A percentile compares a stretch with the other conserved stretches of the same genome.
Conservation (phyloP, 129 eudicot genomes). For the Silybum marianum region DNA sequence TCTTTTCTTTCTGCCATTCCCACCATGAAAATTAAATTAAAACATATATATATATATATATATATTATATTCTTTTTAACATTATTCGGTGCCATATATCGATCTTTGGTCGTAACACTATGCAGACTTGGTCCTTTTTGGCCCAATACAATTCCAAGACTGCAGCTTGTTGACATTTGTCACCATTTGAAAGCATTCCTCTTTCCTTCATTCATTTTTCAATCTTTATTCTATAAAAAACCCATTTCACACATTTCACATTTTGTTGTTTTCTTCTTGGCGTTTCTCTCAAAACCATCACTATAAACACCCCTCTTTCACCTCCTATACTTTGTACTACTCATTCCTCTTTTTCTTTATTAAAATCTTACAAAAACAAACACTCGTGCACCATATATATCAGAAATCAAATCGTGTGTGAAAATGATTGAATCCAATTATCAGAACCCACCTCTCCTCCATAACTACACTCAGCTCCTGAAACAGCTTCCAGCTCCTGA, state of each 20-base stretch:
- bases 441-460: constrained; percentile 49
- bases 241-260: background rate
- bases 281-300: constrained; percentile 16
- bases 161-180: constrained; percentile 43
- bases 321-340: constrained; percentile 24
- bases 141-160: constrained; percentile 27
- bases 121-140: constrained; percentile 38
- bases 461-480: constrained; percentile 40
- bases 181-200: constrained; percentile 25
- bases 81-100: constrained; percentile 32
- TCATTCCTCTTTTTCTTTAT: constrained; percentile 16
- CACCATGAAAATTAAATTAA: constrained; percentile 20
- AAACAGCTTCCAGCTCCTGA: constrained; percentile 5
- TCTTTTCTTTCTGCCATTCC: constrained; percentile 17
- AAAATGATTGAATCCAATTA: constrained; percentile 39
- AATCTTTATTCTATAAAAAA: background rate
- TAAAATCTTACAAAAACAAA: constrained; percentile 15
- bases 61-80: background rate
- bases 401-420: constrained; percentile 22
- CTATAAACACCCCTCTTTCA: constrained; percentile 32
- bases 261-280: constrained; percentile 44
- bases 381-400: constrained; percentile 27
- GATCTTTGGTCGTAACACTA: constrained; percentile 18
- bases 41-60: constrained; percentile 3
- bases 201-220: constrained; percentile 11